Conservation (phyloP, 805 yeast species). For the Lachancea thermotolerans region DNA sequence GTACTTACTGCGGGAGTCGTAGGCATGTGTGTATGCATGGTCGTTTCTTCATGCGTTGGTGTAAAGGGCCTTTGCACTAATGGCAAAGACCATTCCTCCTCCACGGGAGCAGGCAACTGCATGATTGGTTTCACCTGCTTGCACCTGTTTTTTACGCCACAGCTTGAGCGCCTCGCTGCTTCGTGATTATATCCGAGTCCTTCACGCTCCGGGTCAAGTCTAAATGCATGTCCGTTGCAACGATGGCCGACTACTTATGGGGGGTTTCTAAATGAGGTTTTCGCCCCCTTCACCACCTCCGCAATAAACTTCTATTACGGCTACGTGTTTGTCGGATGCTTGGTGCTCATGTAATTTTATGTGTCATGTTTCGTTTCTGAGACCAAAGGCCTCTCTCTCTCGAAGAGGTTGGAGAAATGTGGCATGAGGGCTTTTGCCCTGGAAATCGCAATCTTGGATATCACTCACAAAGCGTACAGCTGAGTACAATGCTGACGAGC, state of each 20-base stretch:
- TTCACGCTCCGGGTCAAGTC: conserved; percentile 66
- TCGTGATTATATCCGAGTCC: conserved; percentile 57
- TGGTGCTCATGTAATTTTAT: conserved; percentile 48
- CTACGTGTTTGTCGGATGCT: conserved; percentile 49
- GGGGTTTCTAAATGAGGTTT: conserved; percentile 60
- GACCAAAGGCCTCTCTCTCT: conserved; percentile 70
- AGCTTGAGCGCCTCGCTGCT: conserved; percentile 69
- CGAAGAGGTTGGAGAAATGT: conserved; percentile 68
- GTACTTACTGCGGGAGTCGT: conserved; percentile 39
- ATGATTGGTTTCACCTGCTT: conserved; percentile 67
- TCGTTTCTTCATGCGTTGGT: conserved; percentile 54
- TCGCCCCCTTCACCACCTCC: conserved; percentile 61
- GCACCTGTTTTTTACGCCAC: conserved; percentile 64
- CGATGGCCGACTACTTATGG: conserved; percentile 61
- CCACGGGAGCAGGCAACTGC: conserved; percentile 54
- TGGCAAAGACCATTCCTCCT: conserved; percentile 38
- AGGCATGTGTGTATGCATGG: conserved; percentile 41
- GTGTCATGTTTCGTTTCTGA: conserved; percentile 65
- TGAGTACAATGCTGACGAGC: too few species aligned
- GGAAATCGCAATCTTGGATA: conserved; percentile 15
- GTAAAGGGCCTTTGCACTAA: conserved; percentile 38
- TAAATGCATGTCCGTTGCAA: conserved; percentile 49
- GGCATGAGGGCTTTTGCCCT: conserved; percentile 33
- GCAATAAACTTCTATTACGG: conserved; percentile 66
- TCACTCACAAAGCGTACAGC: too few species aligned